These are phyloP conservation scores for Backusella liffmaniae DNA, from an alignment of 192 early-diverging fungal species.

Conservation along the genomic window DNA sequence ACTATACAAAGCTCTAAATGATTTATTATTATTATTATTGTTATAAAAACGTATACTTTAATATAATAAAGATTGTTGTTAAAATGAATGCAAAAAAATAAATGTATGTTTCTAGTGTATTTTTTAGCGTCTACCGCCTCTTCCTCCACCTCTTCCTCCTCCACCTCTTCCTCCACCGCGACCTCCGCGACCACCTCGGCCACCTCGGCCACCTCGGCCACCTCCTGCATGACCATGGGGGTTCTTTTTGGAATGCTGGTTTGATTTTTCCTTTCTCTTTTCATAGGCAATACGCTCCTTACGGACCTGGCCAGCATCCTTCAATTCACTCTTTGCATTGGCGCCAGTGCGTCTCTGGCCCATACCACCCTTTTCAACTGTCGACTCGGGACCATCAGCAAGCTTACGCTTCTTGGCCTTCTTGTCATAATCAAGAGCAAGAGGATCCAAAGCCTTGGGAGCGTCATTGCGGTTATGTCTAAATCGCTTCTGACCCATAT, in stretches of 20 bases:
- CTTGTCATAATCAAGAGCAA: slow-evolving; percentile 60
- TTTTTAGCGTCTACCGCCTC: slow-evolving; percentile 8
- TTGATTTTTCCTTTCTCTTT: slow-evolving; percentile 74
- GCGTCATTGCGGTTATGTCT: slow-evolving; percentile 74
- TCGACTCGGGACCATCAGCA: slow-evolving; percentile 45
- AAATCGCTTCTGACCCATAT: slow-evolving; percentile 59
- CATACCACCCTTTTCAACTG: slow-evolving; percentile 33
- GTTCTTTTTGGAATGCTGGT: slow-evolving; percentile 44
- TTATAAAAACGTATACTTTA: background rate
- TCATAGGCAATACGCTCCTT: slow-evolving; percentile 75
- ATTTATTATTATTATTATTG: background rate
- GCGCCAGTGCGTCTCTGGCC: slow-evolving; percentile 38
- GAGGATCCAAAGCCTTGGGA: slow-evolving; percentile 70
- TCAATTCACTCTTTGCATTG: slow-evolving; percentile 71
- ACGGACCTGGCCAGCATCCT: slow-evolving; percentile 74
- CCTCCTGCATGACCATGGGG: background rate
- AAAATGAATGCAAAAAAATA: background rate
- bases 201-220: slow-evolving; percentile 27
- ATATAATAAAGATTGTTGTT: background rate
- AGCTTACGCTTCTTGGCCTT: slow-evolving; percentile 59
- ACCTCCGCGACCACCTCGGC: slow-evolving; percentile 39
- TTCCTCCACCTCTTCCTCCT: slow-evolving; percentile 12
- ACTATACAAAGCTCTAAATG: background rate
- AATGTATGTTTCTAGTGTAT: background rate
- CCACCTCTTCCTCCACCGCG: slow-evolving; percentile 16